Evolutionary conservation across 2,329 filamentous ascomycete species (phyloP).

Genomic region (Pseudogymnoascus sp.): DNA sequence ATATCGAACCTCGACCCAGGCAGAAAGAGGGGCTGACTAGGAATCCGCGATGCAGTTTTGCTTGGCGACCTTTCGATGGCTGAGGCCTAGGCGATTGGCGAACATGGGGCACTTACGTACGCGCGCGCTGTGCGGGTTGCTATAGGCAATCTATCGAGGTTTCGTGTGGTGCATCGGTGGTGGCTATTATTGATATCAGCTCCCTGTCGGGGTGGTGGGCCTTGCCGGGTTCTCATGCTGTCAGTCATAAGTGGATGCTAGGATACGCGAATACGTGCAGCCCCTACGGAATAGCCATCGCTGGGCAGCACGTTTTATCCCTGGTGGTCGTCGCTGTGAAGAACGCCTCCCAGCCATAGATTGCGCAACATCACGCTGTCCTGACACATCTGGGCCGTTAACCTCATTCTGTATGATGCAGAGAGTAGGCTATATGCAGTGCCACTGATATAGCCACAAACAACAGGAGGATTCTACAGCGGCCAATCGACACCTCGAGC

Average conservation of each 20-base stretch:
- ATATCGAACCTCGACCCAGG: neutral
- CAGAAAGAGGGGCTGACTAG: neutral
- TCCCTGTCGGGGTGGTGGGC: neutral
- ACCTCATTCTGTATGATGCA: neutral
- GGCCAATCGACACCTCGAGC: neutral
- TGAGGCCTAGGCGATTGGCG: neutral
- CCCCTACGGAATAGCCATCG: neutral
- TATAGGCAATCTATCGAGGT: neutral
- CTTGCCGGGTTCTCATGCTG: neutral
- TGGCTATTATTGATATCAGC: constrained; percentile 4
- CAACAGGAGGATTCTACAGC: neutral
- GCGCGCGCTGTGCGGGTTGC: neutral
- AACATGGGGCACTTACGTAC: neutral
- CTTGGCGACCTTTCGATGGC: neutral
- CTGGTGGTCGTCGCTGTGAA: neutral
- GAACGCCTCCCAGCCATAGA: neutral
- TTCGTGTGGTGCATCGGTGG: neutral
- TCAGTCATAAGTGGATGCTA: neutral
- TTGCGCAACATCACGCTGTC: neutral
- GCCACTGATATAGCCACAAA: neutral
- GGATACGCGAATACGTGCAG: neutral
- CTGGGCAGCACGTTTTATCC: constrained; percentile 3
- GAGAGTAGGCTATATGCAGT: neutral
- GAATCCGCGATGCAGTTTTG: neutral
- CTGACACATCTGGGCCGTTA: neutral